Evolutionary conservation across 108 stramenopile genomes (phyloP).

Genomic region (Cylindrotheca closterium): DNA sequence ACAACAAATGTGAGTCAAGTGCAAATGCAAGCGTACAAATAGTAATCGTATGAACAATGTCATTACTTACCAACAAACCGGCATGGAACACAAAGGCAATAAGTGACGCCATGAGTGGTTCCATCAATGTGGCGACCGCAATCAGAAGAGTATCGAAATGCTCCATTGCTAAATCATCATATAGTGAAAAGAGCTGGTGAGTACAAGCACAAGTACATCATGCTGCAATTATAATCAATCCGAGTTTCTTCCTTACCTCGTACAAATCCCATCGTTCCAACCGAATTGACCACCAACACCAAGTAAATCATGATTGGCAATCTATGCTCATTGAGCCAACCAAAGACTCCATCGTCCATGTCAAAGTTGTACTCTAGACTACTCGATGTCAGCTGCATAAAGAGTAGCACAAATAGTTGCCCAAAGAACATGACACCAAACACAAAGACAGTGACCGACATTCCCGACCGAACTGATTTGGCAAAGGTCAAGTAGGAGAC

Average conservation of each 20-base stretch:
- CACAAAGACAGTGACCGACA: slow-evolving; percentile 52
- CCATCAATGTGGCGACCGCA: slow-evolving; percentile 35
- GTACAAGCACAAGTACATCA: too few species aligned
- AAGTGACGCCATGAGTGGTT: slow-evolving; percentile 41
- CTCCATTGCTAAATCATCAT: slow-evolving; percentile 52
- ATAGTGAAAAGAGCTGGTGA: too few species aligned
- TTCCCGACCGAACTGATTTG: slow-evolving; percentile 40
- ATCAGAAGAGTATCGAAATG: slow-evolving; percentile 66
- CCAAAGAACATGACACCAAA: slow-evolving; percentile 50
- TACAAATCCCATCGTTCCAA: slow-evolving; percentile 67
- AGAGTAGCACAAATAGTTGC: slow-evolving; percentile 29
- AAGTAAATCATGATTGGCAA: slow-evolving; percentile 49
- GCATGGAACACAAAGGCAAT: slow-evolving; percentile 28
- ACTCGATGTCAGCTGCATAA: slow-evolving; percentile 21
- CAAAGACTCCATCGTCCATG: slow-evolving; percentile 46
- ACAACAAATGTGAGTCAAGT: not conserved
- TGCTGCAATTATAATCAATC: too few species aligned
- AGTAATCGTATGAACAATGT: not conserved
- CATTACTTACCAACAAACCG: slow-evolving; percentile 15
- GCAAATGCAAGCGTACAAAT: not conserved
- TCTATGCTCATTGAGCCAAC: slow-evolving; percentile 45
- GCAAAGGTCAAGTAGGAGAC: slow-evolving; percentile 47
- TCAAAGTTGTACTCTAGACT: slow-evolving; percentile 30
- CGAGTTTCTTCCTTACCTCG: slow-evolving; percentile 18
- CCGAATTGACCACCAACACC: slow-evolving; percentile 49